Evolutionary conservation across 495 filamentous ascomycete genomes (phyloP).

Genomic region (Pyronema domesticum): DNA sequence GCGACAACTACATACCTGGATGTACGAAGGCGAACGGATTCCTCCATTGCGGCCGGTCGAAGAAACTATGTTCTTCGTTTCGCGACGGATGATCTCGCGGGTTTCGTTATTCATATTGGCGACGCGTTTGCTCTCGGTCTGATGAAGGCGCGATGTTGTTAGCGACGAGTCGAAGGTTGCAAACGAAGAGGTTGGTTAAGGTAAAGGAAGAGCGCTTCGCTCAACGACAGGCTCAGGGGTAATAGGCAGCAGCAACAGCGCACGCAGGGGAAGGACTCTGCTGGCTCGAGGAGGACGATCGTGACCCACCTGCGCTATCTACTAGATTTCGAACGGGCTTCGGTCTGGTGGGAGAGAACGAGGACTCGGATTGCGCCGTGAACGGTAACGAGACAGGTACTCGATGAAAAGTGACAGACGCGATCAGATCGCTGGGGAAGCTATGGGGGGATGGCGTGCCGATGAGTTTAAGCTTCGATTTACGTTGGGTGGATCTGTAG

Average conservation of each 20-base stretch:
- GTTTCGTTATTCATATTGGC: conserved; percentile 4
- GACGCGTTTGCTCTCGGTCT: background rate
- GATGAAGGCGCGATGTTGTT: too few species aligned
- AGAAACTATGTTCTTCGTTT: conserved; percentile 6
- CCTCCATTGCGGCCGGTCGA: background rate
- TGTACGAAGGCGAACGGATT: conserved; percentile 2
- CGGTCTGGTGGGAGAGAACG: background rate
- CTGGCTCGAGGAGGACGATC: background rate
- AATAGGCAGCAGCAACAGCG: background rate
- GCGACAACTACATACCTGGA: conserved; percentile 1
- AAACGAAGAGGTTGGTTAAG: too few species aligned
- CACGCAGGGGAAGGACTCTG: background rate
- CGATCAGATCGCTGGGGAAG: conserved; percentile 3
- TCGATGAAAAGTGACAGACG: background rate
- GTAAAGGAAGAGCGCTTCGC: too few species aligned
- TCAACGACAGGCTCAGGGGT: background rate
- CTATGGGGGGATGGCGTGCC: background rate
- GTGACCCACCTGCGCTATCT: background rate
- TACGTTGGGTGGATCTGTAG: background rate
- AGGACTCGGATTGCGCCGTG: background rate
- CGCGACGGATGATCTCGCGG: conserved; percentile 3
- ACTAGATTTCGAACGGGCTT: background rate
- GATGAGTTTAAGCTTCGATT: background rate
- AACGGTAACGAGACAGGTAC: background rate
- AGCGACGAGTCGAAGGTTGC: too few species aligned